Evolutionary conservation across 2,329 filamentous ascomycete species (phyloP), one percentile per base, ranked within the genome.

Genomic region (Trichoderma sp.): DNA sequence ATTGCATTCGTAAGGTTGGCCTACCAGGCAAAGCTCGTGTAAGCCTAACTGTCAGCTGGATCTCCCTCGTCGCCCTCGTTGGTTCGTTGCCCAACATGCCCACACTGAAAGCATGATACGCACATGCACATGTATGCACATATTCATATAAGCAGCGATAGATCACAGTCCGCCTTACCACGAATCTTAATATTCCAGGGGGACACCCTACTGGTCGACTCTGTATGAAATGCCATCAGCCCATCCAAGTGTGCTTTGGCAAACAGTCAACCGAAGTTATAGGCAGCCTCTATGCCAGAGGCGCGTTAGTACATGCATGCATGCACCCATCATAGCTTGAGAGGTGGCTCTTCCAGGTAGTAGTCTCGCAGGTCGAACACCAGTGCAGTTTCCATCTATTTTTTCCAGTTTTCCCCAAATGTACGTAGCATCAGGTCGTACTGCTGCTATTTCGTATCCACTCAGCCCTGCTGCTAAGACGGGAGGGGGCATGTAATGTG

Each of bases 391-490:
- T 31, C 64, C 49, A 40, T 57, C 53, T 33, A 37, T 60, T 68
- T 19, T 47, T 55, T 24, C 33, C 57, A 33, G 29, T 19, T 49
- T 60, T 31, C 53, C 62, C 53, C 62, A 43, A 47, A 14, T 29
- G 29, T 56, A 31, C 56, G 40, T 56, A 35, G 64, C 59, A 59
- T 31, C 64, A 55, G 58, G 55, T 59, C 64, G 37, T 67, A 55
- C 63, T 59, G 40, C 40, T 49, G 19, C 40, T n/a, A 43, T 65
- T 56, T 43, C 49, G 55, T 67, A 67, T 21, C 64, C 64, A 67
- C 64, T 52, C 64, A 67, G 55, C 64, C 64, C 55, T 67, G 64
- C 64, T 59, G 64, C 40, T 49, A n/a, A 66, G 64, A 59, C 29
- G 64, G 55, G 53, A 49, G 64, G 49, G 67, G 59, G 53, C 61